Base-by-base conservation (phyloP, 192 early-diverging fungal species). In the Blastocladiella britannica region DNA sequence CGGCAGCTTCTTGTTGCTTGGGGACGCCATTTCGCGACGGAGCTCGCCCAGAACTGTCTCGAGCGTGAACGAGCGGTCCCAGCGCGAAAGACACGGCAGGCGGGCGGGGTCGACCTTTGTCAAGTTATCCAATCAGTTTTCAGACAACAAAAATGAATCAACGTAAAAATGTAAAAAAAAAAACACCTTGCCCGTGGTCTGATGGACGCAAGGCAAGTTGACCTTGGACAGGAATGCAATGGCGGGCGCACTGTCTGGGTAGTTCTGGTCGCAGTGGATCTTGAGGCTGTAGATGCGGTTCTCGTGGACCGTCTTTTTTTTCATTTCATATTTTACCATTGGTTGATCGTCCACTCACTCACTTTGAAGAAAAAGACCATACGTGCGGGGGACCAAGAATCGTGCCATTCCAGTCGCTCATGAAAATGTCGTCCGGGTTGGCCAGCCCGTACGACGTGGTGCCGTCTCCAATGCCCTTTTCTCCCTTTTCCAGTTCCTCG, bases 401-500 rank as follows among this genome's bases (percentile, higher is more conserved):
- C 52, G 92, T 93, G 7, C 85, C 94, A 58, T 91, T 83, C 94
- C 94, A 98, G 59, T 81, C 67, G 30, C 76, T 73, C 85, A 94
- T 80, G 59, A 77, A 63, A 3, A 81, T 65, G 67, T 89, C 84
- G 56, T 93, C 91, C 18, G 72, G 69, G 60, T 92, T 79, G 26
- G 77, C 73, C 37, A 98, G 75, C 27, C 94, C 94, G 67, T 96
- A 98, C 65, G 82, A 87, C 72, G 84, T 87, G 29, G 84, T 82
- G 7, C 89, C 91, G 68, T 94, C 92, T 55, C 92, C 89, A 65
- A 85, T 78, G 51, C 88, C 88, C 73, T 98, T 96, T 63, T 94
- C 92, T 52, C 89, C 90, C 70, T 90, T 88, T 65, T 98, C 94
- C 27, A 96, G 82, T 68, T 98, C 94, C 59, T 91, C 89, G 26